Conservation (phyloP, 192 early-diverging fungal genomes). For the Rhizophagus prolifer region DNA sequence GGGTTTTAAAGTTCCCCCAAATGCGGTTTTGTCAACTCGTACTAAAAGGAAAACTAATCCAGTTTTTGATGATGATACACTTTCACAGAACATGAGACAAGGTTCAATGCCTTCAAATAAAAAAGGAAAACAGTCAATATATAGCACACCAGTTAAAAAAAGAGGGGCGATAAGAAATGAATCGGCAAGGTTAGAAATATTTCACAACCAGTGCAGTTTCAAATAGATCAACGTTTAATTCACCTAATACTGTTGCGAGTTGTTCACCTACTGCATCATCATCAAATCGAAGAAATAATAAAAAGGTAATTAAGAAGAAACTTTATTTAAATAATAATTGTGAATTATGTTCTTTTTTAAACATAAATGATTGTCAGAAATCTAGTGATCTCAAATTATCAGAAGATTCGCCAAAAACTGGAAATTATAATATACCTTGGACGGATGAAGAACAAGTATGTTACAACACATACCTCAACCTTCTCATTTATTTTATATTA, state of each 20-base stretch:
- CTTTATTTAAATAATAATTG: neutral
- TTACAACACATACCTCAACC: too few species aligned
- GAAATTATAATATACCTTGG: constrained; percentile 62
- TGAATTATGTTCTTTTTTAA: neutral
- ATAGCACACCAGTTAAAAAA: neutral
- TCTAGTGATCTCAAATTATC: neutral
- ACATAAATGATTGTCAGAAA: neutral
- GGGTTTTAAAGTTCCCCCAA: constrained; percentile 9
- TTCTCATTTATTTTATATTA: neutral
- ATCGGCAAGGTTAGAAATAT: too few species aligned
- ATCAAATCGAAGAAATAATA: too few species aligned
- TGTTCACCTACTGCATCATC: too few species aligned
- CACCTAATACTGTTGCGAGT: too few species aligned
- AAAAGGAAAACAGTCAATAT: neutral
- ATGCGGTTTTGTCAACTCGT: constrained; percentile 1
- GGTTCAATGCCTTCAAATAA: neutral
- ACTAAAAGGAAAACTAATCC: neutral
- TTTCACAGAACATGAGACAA: neutral
- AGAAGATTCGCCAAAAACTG: neutral
- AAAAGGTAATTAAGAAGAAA: neutral
- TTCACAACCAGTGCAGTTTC: too few species aligned
- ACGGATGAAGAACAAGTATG: constrained; percentile 63
- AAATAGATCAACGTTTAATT: too few species aligned
- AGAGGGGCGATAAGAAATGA: too few species aligned
- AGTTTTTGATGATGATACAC: neutral